Conservation (phyloP, 2,329 filamentous ascomycete genomes). For the Neofusicoccum sp. region DNA sequence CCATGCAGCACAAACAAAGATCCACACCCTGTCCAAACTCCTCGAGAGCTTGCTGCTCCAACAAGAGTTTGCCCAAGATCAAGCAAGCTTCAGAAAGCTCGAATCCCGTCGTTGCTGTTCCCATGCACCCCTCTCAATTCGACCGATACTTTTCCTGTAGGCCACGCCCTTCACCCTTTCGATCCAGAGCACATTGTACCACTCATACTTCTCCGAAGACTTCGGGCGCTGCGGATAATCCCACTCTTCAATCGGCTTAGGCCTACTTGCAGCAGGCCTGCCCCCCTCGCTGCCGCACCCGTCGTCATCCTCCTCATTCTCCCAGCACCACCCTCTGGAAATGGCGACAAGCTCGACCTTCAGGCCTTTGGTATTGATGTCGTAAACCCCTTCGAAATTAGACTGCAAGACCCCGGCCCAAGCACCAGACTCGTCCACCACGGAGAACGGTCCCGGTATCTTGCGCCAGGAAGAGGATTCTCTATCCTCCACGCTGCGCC, state of each 20-base stretch:
- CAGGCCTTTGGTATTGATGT: not conserved
- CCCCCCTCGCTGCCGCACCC: not conserved
- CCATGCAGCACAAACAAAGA: too few relatives aligned
- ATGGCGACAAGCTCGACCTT: not conserved
- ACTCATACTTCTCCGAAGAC: slow-evolving; percentile 7
- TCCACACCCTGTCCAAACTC: too few relatives aligned
- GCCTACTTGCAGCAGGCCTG: not conserved
- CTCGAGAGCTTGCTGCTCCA: too few relatives aligned
- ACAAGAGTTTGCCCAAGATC: too few relatives aligned
- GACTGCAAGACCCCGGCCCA: slow-evolving; percentile 7
- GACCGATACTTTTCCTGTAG: slow-evolving; percentile 6
- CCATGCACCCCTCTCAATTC: slow-evolving; percentile 15
- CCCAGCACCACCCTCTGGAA: slow-evolving; percentile 9
- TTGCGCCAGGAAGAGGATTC: not conserved
- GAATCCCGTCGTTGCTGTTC: slow-evolving; percentile 6
- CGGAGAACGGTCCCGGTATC: not conserved
- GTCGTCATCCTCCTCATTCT: not conserved
- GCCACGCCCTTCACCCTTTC: slow-evolving; percentile 11
- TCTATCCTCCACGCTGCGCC: not conserved
- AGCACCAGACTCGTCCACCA: not conserved
- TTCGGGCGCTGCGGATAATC: not conserved
- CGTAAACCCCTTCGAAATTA: not conserved
- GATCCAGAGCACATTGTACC: slow-evolving; percentile 16
- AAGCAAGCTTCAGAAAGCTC: slow-evolving; percentile 8
- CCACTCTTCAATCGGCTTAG: slow-evolving; percentile 16